Base-by-base conservation (phyloP, 2,329 filamentous ascomycete genomes). In the Sporothrix euskadiensis region DNA sequence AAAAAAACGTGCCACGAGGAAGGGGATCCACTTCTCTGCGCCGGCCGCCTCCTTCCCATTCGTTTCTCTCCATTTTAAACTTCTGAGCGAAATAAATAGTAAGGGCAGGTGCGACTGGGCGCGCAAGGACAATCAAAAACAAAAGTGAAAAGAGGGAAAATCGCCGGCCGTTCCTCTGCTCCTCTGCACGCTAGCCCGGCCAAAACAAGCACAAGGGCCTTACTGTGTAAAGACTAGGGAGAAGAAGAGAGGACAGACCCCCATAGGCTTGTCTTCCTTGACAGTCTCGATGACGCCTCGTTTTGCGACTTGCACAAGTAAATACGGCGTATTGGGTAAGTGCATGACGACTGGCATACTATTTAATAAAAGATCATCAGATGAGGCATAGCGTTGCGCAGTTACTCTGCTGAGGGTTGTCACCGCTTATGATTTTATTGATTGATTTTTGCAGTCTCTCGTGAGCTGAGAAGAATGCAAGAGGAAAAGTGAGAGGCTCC, bases 1-100 rank as follows among this genome's bases (percentile, higher is more conserved):
- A 35, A 52, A 69, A 69, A 68, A 69, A 57, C 68, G 68, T 70
- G 68, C 52, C 66, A 69, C 61, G 61, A 54, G 47, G 30, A 49
- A 49, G 19, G 3, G 14, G 12, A 35, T 10, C 54, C 56, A 61
- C 69, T 47, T 22, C 26, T 47, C n/a, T 39, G 61, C 59, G 59
- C 59, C 57, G 35, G 35, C 61, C 61, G 22, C 39, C 61, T 44
- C 61, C 61, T 66, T 44, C 52, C 52, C 52, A 30, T 19, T 49
- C 35, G 30, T 39, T 63, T 16, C 41, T 69, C 16, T 49, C 44
- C 32, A 22, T 68, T 54, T 44, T 41, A 57, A 70, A 47, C 68
- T 57, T 70, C 44, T 70, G 35, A 70, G 68, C 35, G 52, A 70
- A 57, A 47, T 30, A 49, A n/a, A n/a, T n/a, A n/a, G n/a, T n/a